Evolutionary conservation across 371 early-diverging fungal species (phyloP).

Genomic region (Mortierella sp.): DNA sequence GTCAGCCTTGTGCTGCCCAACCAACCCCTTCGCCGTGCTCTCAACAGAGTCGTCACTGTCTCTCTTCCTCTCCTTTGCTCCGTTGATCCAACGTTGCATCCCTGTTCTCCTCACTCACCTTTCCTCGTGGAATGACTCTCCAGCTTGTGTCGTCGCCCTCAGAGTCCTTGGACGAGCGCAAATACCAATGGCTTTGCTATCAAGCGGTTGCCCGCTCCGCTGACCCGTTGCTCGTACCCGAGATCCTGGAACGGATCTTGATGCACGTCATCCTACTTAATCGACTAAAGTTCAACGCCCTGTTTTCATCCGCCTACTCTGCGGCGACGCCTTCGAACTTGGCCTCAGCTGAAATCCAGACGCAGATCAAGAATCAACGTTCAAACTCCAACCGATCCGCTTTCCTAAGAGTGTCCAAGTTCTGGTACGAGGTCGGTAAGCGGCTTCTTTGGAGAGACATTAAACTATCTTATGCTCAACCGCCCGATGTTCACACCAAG

Average conservation of each 20-base stretch:
- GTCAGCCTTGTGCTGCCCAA: neutral
- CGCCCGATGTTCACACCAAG: slow-evolving; percentile 9
- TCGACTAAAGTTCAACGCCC: neutral
- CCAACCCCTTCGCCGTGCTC: neutral
- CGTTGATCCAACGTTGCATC: too few relatives aligned
- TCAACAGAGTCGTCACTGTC: neutral
- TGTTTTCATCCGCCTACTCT: neutral
- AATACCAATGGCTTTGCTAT: neutral
- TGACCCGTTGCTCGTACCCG: slow-evolving; percentile 23
- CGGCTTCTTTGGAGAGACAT: slow-evolving; percentile 22
- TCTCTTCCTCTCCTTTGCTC: too few relatives aligned
- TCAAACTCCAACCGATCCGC: slow-evolving; percentile 22
- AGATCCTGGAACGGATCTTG: slow-evolving; percentile 28
- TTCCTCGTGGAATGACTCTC: neutral
- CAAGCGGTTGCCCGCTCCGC: neutral
- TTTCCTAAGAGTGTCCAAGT: slow-evolving; percentile 21
- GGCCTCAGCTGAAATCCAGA: slow-evolving; percentile 12
- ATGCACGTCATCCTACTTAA: neutral
- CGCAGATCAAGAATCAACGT: slow-evolving; percentile 14
- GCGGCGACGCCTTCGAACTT: slow-evolving; percentile 4
- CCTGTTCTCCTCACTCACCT: neutral
- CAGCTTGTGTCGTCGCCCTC: neutral
- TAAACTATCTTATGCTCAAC: slow-evolving; percentile 19
- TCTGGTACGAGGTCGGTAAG: slow-evolving; percentile 33
- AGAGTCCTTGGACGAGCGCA: neutral